Percentiles rank a stretch among this genome's conserved stretches.
phyloP scores from a whole-genome alignment of 2,329 filamentous ascomycete genomes.

The Penicillium fuscoglaucum region DNA sequence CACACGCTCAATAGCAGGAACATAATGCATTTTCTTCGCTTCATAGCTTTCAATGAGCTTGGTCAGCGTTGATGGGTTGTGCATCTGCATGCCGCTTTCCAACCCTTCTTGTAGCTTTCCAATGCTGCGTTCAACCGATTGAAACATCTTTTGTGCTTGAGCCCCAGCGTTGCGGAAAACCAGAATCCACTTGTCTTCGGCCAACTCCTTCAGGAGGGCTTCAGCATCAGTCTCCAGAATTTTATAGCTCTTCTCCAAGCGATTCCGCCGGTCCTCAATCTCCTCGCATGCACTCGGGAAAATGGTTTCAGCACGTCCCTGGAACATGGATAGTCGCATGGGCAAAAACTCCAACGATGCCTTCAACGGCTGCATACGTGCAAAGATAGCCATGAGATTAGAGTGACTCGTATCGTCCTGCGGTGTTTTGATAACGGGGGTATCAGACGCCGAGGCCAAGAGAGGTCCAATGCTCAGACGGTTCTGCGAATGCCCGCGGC shows the following conservation, averaged over 20 bases:
- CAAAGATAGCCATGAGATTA: slow-evolving; percentile 84
- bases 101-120: slow-evolving; percentile 77
- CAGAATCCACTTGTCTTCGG: slow-evolving; percentile 93
- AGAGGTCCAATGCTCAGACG: slow-evolving; percentile 66
- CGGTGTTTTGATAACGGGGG: slow-evolving; percentile 47
- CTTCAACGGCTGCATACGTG: slow-evolving; percentile 88
- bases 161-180: slow-evolving; percentile 91
- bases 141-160: slow-evolving; percentile 94
- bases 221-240: slow-evolving; percentile 89
- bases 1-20: slow-evolving; percentile 87
- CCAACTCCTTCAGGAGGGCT: slow-evolving; percentile 81
- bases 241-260: slow-evolving; percentile 81
- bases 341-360: slow-evolving; percentile 94
- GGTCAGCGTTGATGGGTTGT: slow-evolving; percentile 66
- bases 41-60: slow-evolving; percentile 94
- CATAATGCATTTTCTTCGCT: slow-evolving; percentile 91
- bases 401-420: slow-evolving; percentile 87
- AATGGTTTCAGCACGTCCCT: slow-evolving; percentile 69
- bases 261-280: slow-evolving; percentile 70
- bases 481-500: slow-evolving; percentile 56
- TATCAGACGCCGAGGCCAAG: slow-evolving; percentile 54
- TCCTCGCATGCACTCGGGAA: slow-evolving; percentile 93
- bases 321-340: slow-evolving; percentile 88
- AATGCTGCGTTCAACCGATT: slow-evolving; percentile 87
- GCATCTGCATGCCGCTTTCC: slow-evolving; percentile 71